Evolutionary conservation across 805 yeast species (phyloP).

Genomic region (Zygotorulaspora florentina): DNA sequence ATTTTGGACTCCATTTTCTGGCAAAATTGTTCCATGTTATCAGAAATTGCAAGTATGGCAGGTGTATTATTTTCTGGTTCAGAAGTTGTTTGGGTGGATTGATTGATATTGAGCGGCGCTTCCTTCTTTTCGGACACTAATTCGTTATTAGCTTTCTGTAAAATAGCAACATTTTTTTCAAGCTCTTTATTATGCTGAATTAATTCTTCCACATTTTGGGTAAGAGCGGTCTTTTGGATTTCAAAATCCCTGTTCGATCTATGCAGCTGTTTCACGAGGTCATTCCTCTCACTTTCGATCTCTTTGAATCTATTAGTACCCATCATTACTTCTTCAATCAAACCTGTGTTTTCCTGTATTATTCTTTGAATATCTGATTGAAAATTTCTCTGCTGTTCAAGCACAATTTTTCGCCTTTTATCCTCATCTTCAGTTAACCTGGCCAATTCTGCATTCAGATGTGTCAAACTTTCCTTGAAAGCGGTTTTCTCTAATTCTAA

Average conservation of each 20-base stretch:
- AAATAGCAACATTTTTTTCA: not conserved
- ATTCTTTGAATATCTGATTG: slow-evolving; percentile 17
- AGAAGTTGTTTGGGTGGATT: slow-evolving; percentile 23
- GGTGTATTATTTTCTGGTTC: slow-evolving; percentile 52
- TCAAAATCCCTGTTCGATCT: slow-evolving; percentile 1
- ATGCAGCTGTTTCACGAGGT: slow-evolving; percentile 10
- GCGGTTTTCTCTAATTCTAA: slow-evolving; percentile 27
- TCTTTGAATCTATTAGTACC: slow-evolving; percentile 38
- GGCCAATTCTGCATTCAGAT: slow-evolving; percentile 28
- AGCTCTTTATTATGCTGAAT: not conserved
- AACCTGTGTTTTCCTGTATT: slow-evolving; percentile 11
- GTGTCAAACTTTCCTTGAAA: slow-evolving; percentile 28
- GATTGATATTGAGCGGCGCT: slow-evolving; percentile 11
- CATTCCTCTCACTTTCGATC: slow-evolving; percentile 47
- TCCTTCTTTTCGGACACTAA: slow-evolving; percentile 13
- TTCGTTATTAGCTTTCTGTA: slow-evolving; percentile 19
- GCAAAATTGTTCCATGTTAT: not conserved
- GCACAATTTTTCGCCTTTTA: slow-evolving; percentile 11
- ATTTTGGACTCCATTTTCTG: slow-evolving; percentile 10
- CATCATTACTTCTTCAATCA: slow-evolving; percentile 13
- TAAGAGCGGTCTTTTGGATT: not conserved
- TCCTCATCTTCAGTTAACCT: slow-evolving; percentile 24
- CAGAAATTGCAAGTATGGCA: slow-evolving; percentile 19
- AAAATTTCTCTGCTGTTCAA: slow-evolving; percentile 24
- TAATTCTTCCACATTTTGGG: not conserved